Base-by-base conservation (phyloP, 768 basidiomycete species). In the Coprinopsis marcescibilis region DNA sequence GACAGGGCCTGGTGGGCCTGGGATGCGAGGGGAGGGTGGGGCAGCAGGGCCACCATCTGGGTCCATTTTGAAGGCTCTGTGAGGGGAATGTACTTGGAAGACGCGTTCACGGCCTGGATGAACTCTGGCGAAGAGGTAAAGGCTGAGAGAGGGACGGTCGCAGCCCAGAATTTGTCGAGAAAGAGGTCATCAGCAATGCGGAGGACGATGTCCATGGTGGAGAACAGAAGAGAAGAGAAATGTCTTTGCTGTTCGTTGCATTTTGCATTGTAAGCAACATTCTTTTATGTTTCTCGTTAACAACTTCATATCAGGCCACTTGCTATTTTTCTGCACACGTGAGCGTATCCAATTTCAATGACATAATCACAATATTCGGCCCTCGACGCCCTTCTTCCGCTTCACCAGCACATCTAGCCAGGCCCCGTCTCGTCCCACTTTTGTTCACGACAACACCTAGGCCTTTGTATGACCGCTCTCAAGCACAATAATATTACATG, bases 131-230 rank as follows among this genome's bases (percentile, higher is more conserved):
- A 55, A 1, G 51, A 12, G 13, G 65, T 60, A 55, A 73, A 72
- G n/a, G 75, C 69, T 24, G 71, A 70, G 52, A 78, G 64, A 2
- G 92, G 94, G 40, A 92, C 70, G 51, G 89, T 61, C 43, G 70
- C 72, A 2, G 89, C 81, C 76, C 85, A 97, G n/a, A 83, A 62
- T 38, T 66, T 68, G 78, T 97, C 94, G 55, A 96, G 72, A 38
- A 87, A 21, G 59, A 73, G 75, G 25, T 83, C 75, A 68, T 97
- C 92, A 33, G 73, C 72, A 52, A 83, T 37, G 52, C 71, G 49
- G 40, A 97, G 80, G n/a, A 93, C 69, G 61, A 89, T 62, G 70
- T 97, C 94, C 94, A 97, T 97, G 57, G 46, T 45, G 54, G 35
- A 45, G 34, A 34, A 15, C 25, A 26, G 40, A n/a, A 35, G 29